Base-by-base conservation (phyloP, 208 protist species). In the Trypanosoma rangeli region DNA sequence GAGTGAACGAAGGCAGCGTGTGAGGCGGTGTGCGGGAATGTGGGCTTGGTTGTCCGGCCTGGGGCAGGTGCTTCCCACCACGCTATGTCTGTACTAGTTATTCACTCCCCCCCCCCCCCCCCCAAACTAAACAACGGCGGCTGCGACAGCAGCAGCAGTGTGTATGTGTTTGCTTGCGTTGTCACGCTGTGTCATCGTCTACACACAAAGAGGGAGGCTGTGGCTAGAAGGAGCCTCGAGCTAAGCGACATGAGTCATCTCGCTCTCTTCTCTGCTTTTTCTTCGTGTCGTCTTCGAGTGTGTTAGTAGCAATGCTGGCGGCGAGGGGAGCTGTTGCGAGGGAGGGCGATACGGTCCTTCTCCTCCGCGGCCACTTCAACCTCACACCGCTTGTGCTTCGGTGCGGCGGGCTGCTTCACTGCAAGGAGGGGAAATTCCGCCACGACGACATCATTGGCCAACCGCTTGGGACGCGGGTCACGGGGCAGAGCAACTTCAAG, bases 381-480 rank as follows among this genome's bases (percentile, higher is more conserved):
- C 39, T 91, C 22, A 86, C 79, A 5, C 90, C 90, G n/a, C 71
- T 96, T 18, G 60, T 76, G 29, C 78, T 96, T 33, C 68, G 78
- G 42, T 59, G 59, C 42, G 86, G 86, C 26, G 91, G 70, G 3
- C 68, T 87, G 49, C 69, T 94, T 50, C 91, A 96, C 75, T 93
- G 87, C 76, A 88, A 86, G 35, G 86, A 80, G 18, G 88, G 87
- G 49, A 94, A 92, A 62, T 96, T 94, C 50, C 54, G 71, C 15
- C 91, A 96, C 73, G 68, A 93, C 66, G 85, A 85, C 78, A 91
- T 96, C 66, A 96, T 96, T 70, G 88, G 85, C 50, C 71, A 66
- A 26, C 83, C 80, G 4, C 69, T 90, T 22, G 88, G 88, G 61
- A 73, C 60, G 2, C 85, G 87, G 55, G 76, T 96, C 22, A 65